A percentile compares a stretch with the other conserved stretches of the same genome.
Evolutionary conservation across 306 rosid species (phyloP).

Genomic region (Cicer yamashitae): DNA sequence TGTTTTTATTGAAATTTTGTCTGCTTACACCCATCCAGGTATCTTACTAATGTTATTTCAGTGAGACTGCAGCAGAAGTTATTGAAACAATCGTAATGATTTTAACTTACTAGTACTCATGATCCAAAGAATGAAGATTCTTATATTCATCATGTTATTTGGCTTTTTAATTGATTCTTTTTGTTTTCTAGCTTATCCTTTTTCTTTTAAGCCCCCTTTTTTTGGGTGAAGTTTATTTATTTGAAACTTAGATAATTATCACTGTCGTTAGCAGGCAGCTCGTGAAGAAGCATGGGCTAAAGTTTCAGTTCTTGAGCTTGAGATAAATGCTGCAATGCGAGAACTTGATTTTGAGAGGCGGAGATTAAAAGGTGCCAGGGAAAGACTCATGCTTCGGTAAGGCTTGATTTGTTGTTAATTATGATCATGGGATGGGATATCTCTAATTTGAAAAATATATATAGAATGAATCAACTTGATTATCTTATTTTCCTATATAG

Average conservation of each 20-base stretch:
- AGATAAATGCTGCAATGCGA: conserved; percentile 83
- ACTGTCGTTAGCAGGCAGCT: conserved; percentile 94
- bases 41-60: conserved; percentile 32
- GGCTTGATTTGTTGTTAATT: conserved; percentile 38
- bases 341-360: conserved; percentile 91
- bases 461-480: background rate
- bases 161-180: conserved; percentile 14
- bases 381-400: conserved; percentile 91
- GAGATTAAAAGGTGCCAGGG: conserved; percentile 89
- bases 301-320: conserved; percentile 90
- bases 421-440: conserved; percentile 9
- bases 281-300: conserved; percentile 99
- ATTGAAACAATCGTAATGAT: conserved; percentile 9
- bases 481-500: conserved; percentile 1
- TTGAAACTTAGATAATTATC: conserved; percentile 49
- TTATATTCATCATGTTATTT: conserved; percentile 31
- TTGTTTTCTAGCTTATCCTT: conserved; percentile 2
- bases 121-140: conserved; percentile 34
- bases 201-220: background rate
- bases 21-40: conserved; percentile 8
- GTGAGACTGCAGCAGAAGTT: conserved; percentile 32
- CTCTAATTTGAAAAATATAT: conserved; percentile 18
- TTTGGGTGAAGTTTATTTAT: conserved; percentile 33
- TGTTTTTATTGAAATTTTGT: conserved; percentile 9
- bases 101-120: conserved; percentile 10